Evolutionary conservation across 129 eudicot genomes (phyloP).

Genomic region (Chrysanthemum seticuspe): DNA sequence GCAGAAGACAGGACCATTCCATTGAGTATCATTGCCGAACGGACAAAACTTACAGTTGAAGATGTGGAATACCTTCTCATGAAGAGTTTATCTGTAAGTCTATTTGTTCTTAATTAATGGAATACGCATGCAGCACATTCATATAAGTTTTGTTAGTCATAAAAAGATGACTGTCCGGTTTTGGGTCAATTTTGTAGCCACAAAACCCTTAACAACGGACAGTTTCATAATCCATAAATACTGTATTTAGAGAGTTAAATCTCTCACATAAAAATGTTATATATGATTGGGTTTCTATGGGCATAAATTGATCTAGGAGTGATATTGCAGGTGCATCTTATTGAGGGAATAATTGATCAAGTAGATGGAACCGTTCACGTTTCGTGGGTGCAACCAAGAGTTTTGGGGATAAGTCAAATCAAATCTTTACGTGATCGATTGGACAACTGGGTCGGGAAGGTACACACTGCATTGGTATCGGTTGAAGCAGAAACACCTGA

Average conservation of each 20-base stretch:
- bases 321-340: conserved; percentile 75
- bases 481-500: conserved; percentile 98
- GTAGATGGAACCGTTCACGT: conserved; percentile 89
- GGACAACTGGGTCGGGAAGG: conserved; percentile 88
- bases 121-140: neutral
- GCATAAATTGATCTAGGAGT: no score
- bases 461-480: conserved; percentile 83
- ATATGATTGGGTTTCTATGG: no score
- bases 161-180: no score
- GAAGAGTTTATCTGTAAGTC: conserved; percentile 96
- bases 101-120: neutral
- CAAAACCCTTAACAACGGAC: neutral
- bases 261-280: no score
- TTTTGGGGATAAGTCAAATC: conserved; percentile 80
- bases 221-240: no score
- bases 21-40: conserved; percentile 74
- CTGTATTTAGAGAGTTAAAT: no score
- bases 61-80: conserved; percentile 92
- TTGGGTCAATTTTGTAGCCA: no score
- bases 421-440: conserved; percentile 81
- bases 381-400: conserved; percentile 98
- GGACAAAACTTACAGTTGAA: conserved; percentile 78
- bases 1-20: conserved; percentile 93
- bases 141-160: no score
- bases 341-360: conserved; percentile 93